These are phyloP conservation scores for Rhodotorula babjevae DNA, from an alignment of 768 basidiomycete species.

Conservation along the genomic window DNA sequence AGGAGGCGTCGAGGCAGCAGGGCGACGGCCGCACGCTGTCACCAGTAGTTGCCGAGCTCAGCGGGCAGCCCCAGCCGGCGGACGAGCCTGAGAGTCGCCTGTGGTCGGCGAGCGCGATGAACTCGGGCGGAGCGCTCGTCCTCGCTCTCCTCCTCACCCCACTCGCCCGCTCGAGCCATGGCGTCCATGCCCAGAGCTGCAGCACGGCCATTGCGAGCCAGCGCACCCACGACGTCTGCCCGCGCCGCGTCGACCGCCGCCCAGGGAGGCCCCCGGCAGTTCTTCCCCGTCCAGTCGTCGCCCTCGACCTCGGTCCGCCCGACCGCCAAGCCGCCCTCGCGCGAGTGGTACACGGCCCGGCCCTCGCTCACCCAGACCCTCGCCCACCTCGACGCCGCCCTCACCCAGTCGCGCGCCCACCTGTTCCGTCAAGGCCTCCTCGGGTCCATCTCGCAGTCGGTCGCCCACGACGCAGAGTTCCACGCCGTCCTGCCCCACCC, in stretches of 20 bases:
- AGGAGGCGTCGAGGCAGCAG: too few species aligned
- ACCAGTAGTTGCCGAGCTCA: too few species aligned
- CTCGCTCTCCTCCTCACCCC: neutral
- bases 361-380: conserved; percentile 37
- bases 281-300: conserved; percentile 24
- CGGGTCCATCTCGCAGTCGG: conserved; percentile 26
- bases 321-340: conserved; percentile 36
- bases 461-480: conserved; percentile 23
- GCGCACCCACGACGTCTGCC: too few species aligned
- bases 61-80: too few species aligned
- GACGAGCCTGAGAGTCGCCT: too few species aligned
- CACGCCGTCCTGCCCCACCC: conserved; percentile 30
- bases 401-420: conserved; percentile 31
- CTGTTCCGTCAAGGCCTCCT: conserved; percentile 38
- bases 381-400: conserved; percentile 22
- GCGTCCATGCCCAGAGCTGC: neutral
- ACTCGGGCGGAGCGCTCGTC: too few species aligned
- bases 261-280: neutral
- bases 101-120: too few species aligned
- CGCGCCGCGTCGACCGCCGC: neutral
- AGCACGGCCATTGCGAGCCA: too few species aligned
- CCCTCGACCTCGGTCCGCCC: conserved; percentile 2
- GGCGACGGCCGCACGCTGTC: too few species aligned
- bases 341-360: conserved; percentile 39
- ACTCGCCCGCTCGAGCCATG: neutral